Percentiles rank a stretch among this genome's conserved stretches.
Conservation (phyloP, 2,329 filamentous ascomycete species). For the Phialocephala sp. region DNA sequence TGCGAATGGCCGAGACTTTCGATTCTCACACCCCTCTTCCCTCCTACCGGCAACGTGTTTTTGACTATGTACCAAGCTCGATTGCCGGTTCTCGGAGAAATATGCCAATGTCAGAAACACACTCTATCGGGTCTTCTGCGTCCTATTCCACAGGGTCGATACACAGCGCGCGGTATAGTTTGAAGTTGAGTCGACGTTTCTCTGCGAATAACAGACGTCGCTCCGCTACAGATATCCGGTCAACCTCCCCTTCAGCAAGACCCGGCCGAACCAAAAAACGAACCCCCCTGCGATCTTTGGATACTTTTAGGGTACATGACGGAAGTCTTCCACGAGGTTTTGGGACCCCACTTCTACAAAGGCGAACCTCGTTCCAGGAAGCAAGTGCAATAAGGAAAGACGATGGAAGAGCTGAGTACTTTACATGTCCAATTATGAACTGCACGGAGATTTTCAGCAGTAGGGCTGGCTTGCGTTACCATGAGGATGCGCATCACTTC, state of each 20-base stretch:
- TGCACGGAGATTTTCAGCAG: background rate
- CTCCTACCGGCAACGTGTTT: background rate
- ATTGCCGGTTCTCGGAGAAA: background rate
- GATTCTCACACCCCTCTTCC: no score
- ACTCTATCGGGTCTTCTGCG: background rate
- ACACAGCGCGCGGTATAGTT: background rate
- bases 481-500: background rate
- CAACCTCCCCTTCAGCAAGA: background rate
- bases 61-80: background rate
- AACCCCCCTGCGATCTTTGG: no score
- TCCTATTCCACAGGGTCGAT: background rate
- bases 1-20: no score
- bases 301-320: no score
- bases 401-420: background rate
- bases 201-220: background rate
- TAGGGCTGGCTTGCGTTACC: background rate
- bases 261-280: background rate
- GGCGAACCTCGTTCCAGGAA: background rate
- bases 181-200: background rate
- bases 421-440: background rate
- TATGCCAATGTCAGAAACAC: background rate
- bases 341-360: background rate
- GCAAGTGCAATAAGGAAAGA: background rate
- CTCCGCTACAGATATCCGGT: background rate
- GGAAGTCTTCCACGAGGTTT: no score